Conservation (phyloP, 2,329 filamentous ascomycete species). For the Triangularia verruculosa region DNA sequence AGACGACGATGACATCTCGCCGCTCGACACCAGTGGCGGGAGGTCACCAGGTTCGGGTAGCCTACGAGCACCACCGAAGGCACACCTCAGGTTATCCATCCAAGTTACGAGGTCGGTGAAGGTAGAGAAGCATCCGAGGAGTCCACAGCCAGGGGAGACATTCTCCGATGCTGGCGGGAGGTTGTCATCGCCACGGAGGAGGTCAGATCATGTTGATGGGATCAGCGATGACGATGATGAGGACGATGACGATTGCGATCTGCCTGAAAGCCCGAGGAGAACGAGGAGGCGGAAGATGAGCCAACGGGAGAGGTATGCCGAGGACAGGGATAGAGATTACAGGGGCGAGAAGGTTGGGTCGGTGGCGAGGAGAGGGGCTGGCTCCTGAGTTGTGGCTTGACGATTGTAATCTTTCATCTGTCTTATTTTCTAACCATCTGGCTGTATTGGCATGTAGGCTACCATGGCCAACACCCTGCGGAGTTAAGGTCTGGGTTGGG, state of each 20-base stretch:
- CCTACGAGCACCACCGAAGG: slow-evolving; percentile 17
- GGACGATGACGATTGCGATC: neutral
- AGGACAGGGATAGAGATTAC: neutral
- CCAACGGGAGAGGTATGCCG: neutral
- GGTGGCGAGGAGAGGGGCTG: neutral
- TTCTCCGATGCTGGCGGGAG: neutral
- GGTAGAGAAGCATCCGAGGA: slow-evolving; percentile 13
- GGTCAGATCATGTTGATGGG: neutral
- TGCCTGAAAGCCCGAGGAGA: neutral
- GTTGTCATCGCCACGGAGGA: neutral
- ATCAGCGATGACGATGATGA: neutral
- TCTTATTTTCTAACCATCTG: neutral
- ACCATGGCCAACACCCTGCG: neutral
- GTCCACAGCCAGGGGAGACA: slow-evolving; percentile 7
- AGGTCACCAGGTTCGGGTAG: neutral
- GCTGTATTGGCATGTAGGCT: neutral
- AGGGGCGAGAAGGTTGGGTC: neutral
- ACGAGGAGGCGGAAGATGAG: neutral
- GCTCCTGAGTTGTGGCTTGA: neutral
- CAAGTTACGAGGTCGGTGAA: slow-evolving; percentile 20
- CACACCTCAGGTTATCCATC: slow-evolving; percentile 20
- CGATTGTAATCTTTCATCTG: neutral
- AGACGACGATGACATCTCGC: neutral
- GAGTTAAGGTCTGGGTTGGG: neutral
- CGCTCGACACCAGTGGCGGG: neutral